Conservation (phyloP, 306 rosid genomes). For the Mimosa pudica region DNA sequence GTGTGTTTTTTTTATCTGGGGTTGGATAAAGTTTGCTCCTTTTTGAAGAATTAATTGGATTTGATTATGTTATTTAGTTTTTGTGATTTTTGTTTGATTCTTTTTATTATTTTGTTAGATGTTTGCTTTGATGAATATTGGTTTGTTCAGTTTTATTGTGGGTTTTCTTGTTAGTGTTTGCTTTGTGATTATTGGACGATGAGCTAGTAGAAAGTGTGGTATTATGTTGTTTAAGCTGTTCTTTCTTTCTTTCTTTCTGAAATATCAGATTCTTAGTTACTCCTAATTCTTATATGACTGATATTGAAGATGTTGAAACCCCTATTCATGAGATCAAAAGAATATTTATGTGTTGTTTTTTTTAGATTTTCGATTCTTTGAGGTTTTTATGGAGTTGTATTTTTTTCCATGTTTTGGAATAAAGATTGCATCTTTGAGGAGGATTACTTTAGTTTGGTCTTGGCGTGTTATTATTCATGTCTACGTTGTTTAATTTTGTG, state of each 20-base stretch:
- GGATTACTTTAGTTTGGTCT: neutral
- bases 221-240: neutral
- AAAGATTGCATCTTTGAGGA: neutral
- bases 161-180: neutral
- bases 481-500: neutral
- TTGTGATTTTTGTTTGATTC: neutral
- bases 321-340: no score
- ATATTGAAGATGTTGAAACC: no score
- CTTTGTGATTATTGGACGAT: neutral
- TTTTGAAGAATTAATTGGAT: no score
- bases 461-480: neutral
- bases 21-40: neutral
- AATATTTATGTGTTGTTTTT: no score
- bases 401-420: no score
- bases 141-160: slow-evolving; percentile 19
- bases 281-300: neutral
- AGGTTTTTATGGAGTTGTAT: no score
- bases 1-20: neutral
- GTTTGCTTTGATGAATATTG: neutral
- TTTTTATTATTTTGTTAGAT: neutral
- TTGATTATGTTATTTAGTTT: neutral
- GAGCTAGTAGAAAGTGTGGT: slow-evolving; percentile 13
- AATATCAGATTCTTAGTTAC: neutral
- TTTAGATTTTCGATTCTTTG: no score
- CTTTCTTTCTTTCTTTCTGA: neutral